Base-by-base conservation (phyloP, 345 rosid genomes). In the Tarenaya hassleriana region DNA sequence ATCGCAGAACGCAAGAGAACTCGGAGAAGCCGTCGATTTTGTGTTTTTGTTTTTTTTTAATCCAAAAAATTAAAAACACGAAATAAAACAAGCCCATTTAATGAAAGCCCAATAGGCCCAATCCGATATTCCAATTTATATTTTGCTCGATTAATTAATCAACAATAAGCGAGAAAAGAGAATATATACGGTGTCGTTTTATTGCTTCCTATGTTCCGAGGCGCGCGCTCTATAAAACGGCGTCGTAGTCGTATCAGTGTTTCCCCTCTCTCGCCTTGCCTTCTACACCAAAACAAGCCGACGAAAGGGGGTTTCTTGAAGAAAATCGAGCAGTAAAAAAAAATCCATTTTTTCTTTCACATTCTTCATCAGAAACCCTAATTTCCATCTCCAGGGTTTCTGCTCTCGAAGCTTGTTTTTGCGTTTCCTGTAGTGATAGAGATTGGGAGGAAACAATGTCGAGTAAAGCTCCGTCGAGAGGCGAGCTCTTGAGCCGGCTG, bases 401-500 rank as follows among this genome's bases (percentile, higher is more conserved):
- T 33, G 14, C 21, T 24, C 29, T 5, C 45, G 31, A 17, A 49
- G 50, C 40, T 49, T 32, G 17, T 10, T 45, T 15, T 31, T 52
- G 2, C 34, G 7, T 16, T 42, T 17, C 7, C 34, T 13, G 27
- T 53, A 9, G 43, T 31, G 50, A 11, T 8, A 11, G 40, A 10
- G 33, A 18, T 45, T 46, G 50, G 45, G 45, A 47, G 50, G 21
- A 37, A 10, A 39, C 39, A 55, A 85, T 77, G 87, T 34, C 69
- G 58, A 69, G 63, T 52, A 66, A 50, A 52, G 46, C 49, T 38
- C 61, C 54, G 41, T 67, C 77, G 35, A 75, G 73, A 64, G 66
- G 55, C 58, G 82, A 73, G 55, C 68, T 92, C 32, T 64, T 84
- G 60, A 76, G 74, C 42, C 76, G 83, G 56, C 83, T 95, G 98